Percentiles rank a stretch among this genome's conserved stretches.
Conservation (phyloP, 371 early-diverging fungal species). For the Mucor circinelloides region DNA sequence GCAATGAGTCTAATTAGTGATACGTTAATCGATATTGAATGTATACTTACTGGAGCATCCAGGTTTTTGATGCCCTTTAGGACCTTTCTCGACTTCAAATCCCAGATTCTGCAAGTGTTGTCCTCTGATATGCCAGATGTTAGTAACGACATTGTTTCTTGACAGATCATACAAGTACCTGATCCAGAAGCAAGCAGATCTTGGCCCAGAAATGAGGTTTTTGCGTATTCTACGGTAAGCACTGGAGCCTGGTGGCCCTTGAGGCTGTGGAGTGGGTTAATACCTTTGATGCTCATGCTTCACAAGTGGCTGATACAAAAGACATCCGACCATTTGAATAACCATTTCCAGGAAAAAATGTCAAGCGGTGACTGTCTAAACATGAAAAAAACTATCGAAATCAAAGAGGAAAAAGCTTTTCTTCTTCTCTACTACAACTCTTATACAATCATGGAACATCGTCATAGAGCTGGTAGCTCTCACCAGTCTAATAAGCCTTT, state of each 20-base stretch:
- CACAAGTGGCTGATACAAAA: conserved; percentile 2
- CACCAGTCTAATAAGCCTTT: conserved; percentile 95
- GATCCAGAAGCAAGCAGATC: conserved; percentile 34
- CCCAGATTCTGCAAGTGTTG: conserved; percentile 51
- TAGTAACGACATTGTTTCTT: not conserved
- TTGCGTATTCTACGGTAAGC: conserved; percentile 22
- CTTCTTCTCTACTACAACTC: not conserved
- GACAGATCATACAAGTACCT: conserved; percentile 11
- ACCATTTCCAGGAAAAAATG: not conserved
- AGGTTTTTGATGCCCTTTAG: conserved; percentile 38
- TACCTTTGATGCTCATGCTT: conserved; percentile 12
- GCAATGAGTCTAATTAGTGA: not conserved
- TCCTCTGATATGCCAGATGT: conserved; percentile 32
- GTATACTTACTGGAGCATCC: conserved; percentile 31
- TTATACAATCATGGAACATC: conserved; percentile 35
- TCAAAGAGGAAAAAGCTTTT: conserved; percentile 10
- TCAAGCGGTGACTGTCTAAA: conserved; percentile 10
- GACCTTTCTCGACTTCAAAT: conserved; percentile 25
- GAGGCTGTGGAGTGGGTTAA: conserved; percentile 14
- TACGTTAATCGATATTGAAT: not conserved
- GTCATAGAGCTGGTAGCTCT: conserved; percentile 69
- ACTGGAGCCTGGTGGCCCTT: conserved; percentile 30
- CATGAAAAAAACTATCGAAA: conserved; percentile 5
- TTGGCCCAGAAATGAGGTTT: conserved; percentile 19
- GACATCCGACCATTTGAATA: not conserved